Percentiles rank a stretch among this genome's conserved stretches.
Evolutionary conservation across 345 rosid species (phyloP).

Genomic region (Crucihimalaya himalaica): DNA sequence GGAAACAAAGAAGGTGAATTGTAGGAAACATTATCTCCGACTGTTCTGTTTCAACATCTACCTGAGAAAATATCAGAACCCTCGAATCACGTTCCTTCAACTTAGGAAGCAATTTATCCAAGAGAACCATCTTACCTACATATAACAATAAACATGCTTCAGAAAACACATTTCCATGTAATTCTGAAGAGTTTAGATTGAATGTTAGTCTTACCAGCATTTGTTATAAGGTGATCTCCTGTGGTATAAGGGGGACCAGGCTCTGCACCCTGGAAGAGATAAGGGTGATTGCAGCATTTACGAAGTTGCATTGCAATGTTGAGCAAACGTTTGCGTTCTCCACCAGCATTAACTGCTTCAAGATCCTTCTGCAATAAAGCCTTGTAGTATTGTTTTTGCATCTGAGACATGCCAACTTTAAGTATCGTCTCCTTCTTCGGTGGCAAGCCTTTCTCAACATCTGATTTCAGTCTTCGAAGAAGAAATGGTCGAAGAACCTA

Average conservation of each 20-base stretch:
- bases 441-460: slow-evolving; percentile 98
- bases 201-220: slow-evolving; percentile 66
- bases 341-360: slow-evolving; percentile 99
- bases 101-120: slow-evolving; percentile 97
- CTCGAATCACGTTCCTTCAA: slow-evolving; percentile 99
- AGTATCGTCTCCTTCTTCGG: slow-evolving; percentile 98
- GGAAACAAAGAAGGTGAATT: slow-evolving; percentile 11
- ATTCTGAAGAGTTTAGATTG: neutral
- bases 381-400: slow-evolving; percentile 94
- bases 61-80: slow-evolving; percentile 98
- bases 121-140: slow-evolving; percentile 97
- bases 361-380: slow-evolving; percentile 97
- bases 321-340: slow-evolving; percentile 95
- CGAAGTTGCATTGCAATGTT: slow-evolving; percentile 99
- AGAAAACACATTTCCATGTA: neutral
- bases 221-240: slow-evolving; percentile 89
- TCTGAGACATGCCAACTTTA: slow-evolving; percentile 99
- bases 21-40: slow-evolving; percentile 10
- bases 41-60: slow-evolving; percentile 27
- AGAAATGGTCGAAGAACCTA: slow-evolving; percentile 99
- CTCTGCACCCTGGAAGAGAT: slow-evolving; percentile 99
- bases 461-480: slow-evolving; percentile 92
- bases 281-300: slow-evolving; percentile 98
- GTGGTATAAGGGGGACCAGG: slow-evolving; percentile 99
- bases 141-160: slow-evolving; percentile 26